A percentile compares a stretch with the other conserved stretches of the same genome.
These are phyloP conservation scores for Russula virescens DNA, from an alignment of 768 basidiomycete genomes.

Conservation along the genomic window DNA sequence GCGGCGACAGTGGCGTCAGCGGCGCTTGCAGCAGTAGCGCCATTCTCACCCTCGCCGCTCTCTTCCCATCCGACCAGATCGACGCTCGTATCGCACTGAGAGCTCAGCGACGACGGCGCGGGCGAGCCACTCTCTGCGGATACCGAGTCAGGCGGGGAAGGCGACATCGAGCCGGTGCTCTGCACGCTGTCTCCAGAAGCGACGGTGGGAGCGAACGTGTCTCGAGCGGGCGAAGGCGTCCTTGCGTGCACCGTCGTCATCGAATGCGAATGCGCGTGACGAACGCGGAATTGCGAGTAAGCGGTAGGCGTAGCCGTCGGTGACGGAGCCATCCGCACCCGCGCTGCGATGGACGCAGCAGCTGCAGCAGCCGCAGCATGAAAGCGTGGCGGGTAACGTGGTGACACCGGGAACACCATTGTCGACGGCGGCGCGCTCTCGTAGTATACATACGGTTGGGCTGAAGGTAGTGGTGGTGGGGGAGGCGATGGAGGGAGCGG, in stretches of 20 bases:
- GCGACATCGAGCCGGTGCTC: constrained; percentile 20
- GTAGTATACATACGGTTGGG: constrained; percentile 24
- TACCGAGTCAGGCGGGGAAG: constrained; percentile 30
- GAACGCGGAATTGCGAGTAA: constrained; percentile 25
- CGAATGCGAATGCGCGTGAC: constrained; percentile 47
- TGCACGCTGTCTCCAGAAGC: background rate
- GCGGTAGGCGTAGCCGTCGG: constrained; percentile 22
- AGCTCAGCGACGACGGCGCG: constrained; percentile 53
- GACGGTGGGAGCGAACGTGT: constrained; percentile 13
- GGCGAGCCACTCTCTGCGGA: constrained; percentile 51
- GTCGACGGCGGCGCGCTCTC: constrained; percentile 21
- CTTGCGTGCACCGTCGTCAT: constrained; percentile 44
- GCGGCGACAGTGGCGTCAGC: background rate
- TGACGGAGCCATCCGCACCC: constrained; percentile 14
- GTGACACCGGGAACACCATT: constrained; percentile 13
- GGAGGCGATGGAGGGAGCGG: constrained; percentile 22
- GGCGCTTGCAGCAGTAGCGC: background rate
- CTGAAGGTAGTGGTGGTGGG: background rate
- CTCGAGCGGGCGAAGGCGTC: constrained; percentile 34
- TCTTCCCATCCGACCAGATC: constrained; percentile 19
- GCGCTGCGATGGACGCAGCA: constrained; percentile 14
- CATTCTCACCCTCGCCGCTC: constrained; percentile 26
- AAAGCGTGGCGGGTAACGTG: constrained; percentile 19
- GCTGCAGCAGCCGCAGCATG: constrained; percentile 14
- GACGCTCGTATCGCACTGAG: constrained; percentile 30